Evolutionary conservation across 208 protist species (phyloP).

Genomic region (Histomonas meleagridis): DNA sequence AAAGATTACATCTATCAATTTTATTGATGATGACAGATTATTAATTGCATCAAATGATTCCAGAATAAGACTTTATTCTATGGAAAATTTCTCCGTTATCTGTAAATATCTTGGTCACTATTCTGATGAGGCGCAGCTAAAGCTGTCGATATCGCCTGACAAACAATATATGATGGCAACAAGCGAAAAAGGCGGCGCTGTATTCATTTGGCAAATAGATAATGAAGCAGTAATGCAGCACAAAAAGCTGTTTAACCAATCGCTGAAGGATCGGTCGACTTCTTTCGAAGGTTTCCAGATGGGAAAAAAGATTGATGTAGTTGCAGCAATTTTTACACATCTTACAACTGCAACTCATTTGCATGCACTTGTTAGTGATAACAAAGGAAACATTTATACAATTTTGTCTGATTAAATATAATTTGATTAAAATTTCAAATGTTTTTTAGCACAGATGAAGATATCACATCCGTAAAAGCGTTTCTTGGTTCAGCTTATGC

Average conservation of each 20-base stretch:
- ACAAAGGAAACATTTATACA: neutral
- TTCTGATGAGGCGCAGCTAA: neutral
- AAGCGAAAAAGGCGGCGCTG: conserved; percentile 3
- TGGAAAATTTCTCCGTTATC: conserved; percentile 27
- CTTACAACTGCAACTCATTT: neutral
- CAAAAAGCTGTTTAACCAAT: neutral
- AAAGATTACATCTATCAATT: conserved; percentile 10
- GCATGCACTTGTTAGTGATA: neutral
- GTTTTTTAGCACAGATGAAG: no score
- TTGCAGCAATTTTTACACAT: neutral
- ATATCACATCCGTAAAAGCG: no score
- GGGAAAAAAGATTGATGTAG: neutral
- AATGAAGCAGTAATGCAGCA: no score
- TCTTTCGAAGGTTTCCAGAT: neutral
- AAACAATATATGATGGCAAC: neutral
- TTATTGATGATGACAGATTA: neutral
- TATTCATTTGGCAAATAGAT: conserved; percentile 15
- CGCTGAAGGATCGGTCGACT: neutral
- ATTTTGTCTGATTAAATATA: no score
- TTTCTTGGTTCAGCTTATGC: no score
- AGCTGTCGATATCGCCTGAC: neutral
- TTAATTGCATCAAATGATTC: neutral
- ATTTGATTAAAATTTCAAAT: no score
- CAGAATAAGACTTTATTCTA: conserved; percentile 8
- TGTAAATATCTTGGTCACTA: neutral